Evolutionary conservation across 192 early-diverging fungal species (phyloP).

Genomic region (Umbelopsis sp.): DNA sequence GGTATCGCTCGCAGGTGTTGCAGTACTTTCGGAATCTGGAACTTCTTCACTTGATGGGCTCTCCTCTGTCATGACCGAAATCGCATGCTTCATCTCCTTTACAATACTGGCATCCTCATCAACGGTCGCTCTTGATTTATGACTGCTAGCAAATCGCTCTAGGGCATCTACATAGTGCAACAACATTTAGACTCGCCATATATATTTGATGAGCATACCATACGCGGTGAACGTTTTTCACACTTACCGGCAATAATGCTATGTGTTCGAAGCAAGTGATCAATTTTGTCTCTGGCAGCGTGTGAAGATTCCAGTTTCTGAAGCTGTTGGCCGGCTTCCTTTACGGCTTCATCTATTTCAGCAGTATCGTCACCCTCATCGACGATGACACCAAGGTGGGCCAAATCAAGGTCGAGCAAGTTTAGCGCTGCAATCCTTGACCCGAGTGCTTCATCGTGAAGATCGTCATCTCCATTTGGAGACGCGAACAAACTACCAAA

Average conservation of each 20-base stretch:
- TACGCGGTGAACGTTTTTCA: too few relatives aligned
- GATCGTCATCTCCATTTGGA: slow-evolving; percentile 51
- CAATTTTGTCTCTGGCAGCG: slow-evolving; percentile 47
- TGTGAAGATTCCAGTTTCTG: slow-evolving; percentile 42
- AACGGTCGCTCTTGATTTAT: slow-evolving; percentile 12
- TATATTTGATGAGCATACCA: too few relatives aligned
- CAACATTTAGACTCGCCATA: too few relatives aligned
- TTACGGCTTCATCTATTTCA: slow-evolving; percentile 43
- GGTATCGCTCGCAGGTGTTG: not conserved
- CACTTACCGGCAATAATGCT: slow-evolving; percentile 45
- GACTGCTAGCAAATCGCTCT: slow-evolving; percentile 21
- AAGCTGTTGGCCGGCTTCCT: slow-evolving; percentile 41
- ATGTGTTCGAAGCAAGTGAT: slow-evolving; percentile 41
- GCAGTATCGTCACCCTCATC: slow-evolving; percentile 38
- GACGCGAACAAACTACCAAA: slow-evolving; percentile 37
- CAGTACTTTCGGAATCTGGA: not conserved
- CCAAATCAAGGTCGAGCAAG: slow-evolving; percentile 57
- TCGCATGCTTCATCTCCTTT: slow-evolving; percentile 31
- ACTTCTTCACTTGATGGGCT: not conserved
- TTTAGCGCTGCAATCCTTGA: slow-evolving; percentile 71
- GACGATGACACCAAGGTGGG: slow-evolving; percentile 59
- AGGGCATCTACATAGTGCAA: slow-evolving; percentile 12
- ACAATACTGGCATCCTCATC: slow-evolving; percentile 15
- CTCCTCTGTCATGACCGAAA: slow-evolving; percentile 18
- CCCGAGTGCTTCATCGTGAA: slow-evolving; percentile 63